Percentiles rank a stretch among this genome's conserved stretches.
Evolutionary conservation across 352 stramenopile species (phyloP).

Genomic region (Lagenidium sp.): DNA sequence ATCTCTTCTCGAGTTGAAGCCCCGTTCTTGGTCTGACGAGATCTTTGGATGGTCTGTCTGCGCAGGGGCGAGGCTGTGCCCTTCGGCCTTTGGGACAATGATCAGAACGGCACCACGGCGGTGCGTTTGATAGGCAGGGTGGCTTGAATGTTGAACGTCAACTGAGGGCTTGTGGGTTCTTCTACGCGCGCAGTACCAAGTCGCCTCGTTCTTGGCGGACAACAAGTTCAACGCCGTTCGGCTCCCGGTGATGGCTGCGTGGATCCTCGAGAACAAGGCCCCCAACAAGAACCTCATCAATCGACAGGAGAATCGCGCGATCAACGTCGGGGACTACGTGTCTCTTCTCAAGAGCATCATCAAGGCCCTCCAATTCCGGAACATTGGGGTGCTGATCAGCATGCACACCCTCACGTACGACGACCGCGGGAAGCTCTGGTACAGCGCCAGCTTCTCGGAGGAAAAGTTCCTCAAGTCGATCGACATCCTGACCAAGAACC

Average conservation of each 20-base stretch:
- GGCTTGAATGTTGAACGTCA: not conserved
- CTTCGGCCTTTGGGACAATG: constrained; percentile 56
- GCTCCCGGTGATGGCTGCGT: constrained; percentile 46
- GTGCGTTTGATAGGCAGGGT: constrained; percentile 10
- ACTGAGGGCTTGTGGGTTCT: too few relatives aligned
- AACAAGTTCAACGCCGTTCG: constrained; percentile 80
- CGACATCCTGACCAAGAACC: constrained; percentile 24
- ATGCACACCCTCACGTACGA: constrained; percentile 26
- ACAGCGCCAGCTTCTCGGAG: constrained; percentile 18
- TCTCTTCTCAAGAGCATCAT: constrained; percentile 31
- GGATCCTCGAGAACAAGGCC: constrained; percentile 50
- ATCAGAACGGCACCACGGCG: constrained; percentile 40
- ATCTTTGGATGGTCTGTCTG: not conserved
- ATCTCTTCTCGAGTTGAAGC: not conserved
- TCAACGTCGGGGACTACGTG: constrained; percentile 31
- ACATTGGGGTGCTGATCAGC: constrained; percentile 37
- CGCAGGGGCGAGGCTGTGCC: constrained; percentile 33
- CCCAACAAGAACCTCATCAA: constrained; percentile 25
- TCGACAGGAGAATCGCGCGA: constrained; percentile 41
- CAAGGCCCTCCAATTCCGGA: constrained; percentile 25
- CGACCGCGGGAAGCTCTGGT: constrained; percentile 27
- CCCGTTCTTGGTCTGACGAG: too few relatives aligned
- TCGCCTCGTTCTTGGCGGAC: constrained; percentile 44
- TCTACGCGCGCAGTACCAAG: constrained; percentile 62
- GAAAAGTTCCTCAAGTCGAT: constrained; percentile 21